A percentile compares a stretch with the other conserved stretches of the same genome.
These are phyloP conservation scores for Termitomyces sp. DNA, from an alignment of 768 basidiomycete genomes.

Conservation along the genomic window DNA sequence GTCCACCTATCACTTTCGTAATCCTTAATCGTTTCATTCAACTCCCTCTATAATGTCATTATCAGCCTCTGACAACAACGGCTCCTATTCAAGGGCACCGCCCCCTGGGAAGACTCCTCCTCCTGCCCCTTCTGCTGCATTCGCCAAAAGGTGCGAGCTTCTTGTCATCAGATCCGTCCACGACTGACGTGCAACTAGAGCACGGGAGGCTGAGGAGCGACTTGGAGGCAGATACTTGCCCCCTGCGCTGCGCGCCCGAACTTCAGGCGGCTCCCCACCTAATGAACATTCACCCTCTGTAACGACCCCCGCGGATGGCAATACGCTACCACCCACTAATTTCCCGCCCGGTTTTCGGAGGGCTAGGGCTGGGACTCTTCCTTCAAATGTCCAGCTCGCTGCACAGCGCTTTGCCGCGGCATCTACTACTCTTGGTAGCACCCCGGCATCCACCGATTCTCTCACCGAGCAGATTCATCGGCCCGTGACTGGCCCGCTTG, in stretches of 20 bases:
- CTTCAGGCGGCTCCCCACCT: slow-evolving; percentile 66
- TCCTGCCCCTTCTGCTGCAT: slow-evolving; percentile 86
- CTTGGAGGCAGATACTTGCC: slow-evolving; percentile 68
- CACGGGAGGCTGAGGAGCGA: slow-evolving; percentile 78
- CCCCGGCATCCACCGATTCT: slow-evolving; percentile 35
- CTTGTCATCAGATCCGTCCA: slow-evolving; percentile 6
- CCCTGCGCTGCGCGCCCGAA: slow-evolving; percentile 71
- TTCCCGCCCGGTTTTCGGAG: slow-evolving; percentile 86
- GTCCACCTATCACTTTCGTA: slow-evolving; percentile 41
- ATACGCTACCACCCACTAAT: slow-evolving; percentile 62
- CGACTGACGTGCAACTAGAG: slow-evolving; percentile 37
- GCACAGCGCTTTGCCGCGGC: slow-evolving; percentile 76
- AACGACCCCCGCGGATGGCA: slow-evolving; percentile 52
- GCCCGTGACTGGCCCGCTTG: slow-evolving; percentile 40
- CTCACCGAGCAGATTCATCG: slow-evolving; percentile 45
- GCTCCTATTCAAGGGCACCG: slow-evolving; percentile 75
- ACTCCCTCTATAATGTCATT: slow-evolving; percentile 82
- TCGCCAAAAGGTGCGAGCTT: slow-evolving; percentile 68
- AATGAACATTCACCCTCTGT: slow-evolving; percentile 58
- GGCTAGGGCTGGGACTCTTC: slow-evolving; percentile 96
- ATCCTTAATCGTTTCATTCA: slow-evolving; percentile 77
- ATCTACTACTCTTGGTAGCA: slow-evolving; percentile 48
- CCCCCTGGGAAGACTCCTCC: slow-evolving; percentile 85
- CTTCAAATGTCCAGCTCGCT: slow-evolving; percentile 89
- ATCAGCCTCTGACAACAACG: slow-evolving; percentile 78